Base-by-base conservation (phyloP, 345 rosid genomes). In the Eucalyptus rudis region DNA sequence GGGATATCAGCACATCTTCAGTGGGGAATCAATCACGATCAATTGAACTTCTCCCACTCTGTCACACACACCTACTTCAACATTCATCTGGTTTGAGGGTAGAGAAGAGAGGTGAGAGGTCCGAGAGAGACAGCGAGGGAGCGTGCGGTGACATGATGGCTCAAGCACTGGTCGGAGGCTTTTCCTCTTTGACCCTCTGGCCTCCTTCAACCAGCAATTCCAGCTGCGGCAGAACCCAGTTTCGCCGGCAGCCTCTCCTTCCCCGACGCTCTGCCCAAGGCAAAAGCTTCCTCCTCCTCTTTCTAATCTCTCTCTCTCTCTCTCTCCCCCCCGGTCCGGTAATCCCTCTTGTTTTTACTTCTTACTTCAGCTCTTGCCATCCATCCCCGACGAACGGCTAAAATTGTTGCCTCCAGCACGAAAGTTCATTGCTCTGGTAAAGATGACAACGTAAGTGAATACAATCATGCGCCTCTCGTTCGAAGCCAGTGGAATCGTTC, bases 371-470 rank as follows among this genome's bases (percentile, higher is more conserved):
- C 59, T n/a, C 85, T 56, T 64, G 29, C 15, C 76, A 47, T 33
- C 20, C 54, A 56, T 49, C 25, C 85, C 59, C 85, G 44, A 43
- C 76, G 62, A 87, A 49, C 84, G 50, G 84, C 88, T 54, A 68
- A 81, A 49, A n/a, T 43, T 12, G 27, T 22, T 20, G 47, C 84
- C 47, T 76, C 47, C 84, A 76, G 84, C 47, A 85, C 22, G 85
- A 80, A 89, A 88, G 88, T 95, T 86, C 90, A 76, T 76, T 93
- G 95, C 87, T 93, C 93, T 4, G 89, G 91, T 22, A 90, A 83
- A 86, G 86, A 85, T 54, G 94, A 94, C 86, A 86, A 92, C 89
- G 97, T 94, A 89, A 91, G 94, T 86, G 86, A 80, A 29, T 44
- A 33, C 86, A 49, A 8, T 36, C 86, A 27, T 80, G 43, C 1